Conservation (phyloP, 2,329 filamentous ascomycete species). For the Phoma sp. region DNA sequence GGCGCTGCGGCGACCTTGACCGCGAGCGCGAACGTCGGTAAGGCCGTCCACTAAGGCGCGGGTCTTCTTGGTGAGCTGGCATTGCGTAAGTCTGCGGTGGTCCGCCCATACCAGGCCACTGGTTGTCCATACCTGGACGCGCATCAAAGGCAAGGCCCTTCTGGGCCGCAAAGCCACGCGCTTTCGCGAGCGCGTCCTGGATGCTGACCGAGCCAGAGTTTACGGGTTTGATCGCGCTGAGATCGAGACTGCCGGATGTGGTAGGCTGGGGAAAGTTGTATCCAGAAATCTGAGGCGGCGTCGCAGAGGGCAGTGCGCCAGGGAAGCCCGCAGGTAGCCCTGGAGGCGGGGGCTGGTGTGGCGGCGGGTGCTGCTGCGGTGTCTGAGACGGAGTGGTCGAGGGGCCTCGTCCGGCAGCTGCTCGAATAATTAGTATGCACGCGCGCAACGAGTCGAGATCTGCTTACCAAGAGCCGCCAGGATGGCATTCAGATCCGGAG, state of each 20-base stretch:
- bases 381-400: constrained; percentile 56
- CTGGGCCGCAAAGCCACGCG: constrained; percentile 80
- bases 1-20: constrained; percentile 62
- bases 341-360: constrained; percentile 52
- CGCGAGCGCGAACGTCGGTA: constrained; percentile 77
- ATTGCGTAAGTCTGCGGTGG: constrained; percentile 41
- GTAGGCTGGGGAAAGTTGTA: constrained; percentile 71
- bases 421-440: constrained; percentile 15
- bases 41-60: constrained; percentile 58
- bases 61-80: constrained; percentile 53
- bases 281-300: constrained; percentile 50
- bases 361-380: constrained; percentile 48
- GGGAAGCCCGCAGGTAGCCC: constrained; percentile 54
- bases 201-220: constrained; percentile 84
- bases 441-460: neutral
- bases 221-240: constrained; percentile 79
- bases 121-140: constrained; percentile 51
- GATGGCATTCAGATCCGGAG: constrained; percentile 49
- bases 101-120: constrained; percentile 48
- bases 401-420: constrained; percentile 55
- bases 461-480: constrained; percentile 48
- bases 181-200: constrained; percentile 82
- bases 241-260: constrained; percentile 76
- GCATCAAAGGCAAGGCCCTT: constrained; percentile 68
- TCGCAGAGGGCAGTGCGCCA: constrained; percentile 48